Evolutionary conservation across 139 green algal species (phyloP), one percentile per base, ranked within the genome.

Genomic region (Chlorella vulgaris): DNA sequence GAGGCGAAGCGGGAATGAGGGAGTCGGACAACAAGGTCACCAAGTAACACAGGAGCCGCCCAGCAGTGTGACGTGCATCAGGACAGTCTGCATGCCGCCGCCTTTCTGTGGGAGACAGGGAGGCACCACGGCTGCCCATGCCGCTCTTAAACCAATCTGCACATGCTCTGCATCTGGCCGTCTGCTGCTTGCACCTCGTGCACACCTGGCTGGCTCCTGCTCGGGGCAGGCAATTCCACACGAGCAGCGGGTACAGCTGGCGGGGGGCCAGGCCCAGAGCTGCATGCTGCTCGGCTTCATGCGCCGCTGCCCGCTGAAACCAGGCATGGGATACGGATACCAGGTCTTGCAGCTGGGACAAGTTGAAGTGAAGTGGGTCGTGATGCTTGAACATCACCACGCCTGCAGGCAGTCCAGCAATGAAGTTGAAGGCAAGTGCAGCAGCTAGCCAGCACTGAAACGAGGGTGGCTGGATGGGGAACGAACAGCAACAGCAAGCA

Each of bases 321-420:
- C 93, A 96, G 10, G 55, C 31, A 15, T 68, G 60, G 0, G 89
- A 85, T 0, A 89, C 90, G 2, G 24, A 29, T 21, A 97, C 61
- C 47, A 95, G 76, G 73, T 94, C 90, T 15, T 50, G 28, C 28
- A 97, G 71, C 80, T 91, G 84, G 47, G 84, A 47, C 3, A 76
- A 50, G 22, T 22, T 86, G 70, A 96, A 97, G 4, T 69, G 24
- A 29, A 98, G 86, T 0, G 94, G 94, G 69, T 97, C 82, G 67
- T 97, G 94, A 60, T 94, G 91, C 87, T 95, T 94, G 82, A 96
- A 92, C 13, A 96, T 73, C 36, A 95, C 83, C 18, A 97, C 58
- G 18, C 93, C 74, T 97, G 93, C 4, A 58, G 67, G n/a, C n/a
- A n/a, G n/a, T n/a, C 90, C 10, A 29, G 66, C 15, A 35, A 22